phyloP scores from a whole-genome alignment of 2,329 filamentous ascomycete species.

The Diaporthe aspalathi region DNA sequence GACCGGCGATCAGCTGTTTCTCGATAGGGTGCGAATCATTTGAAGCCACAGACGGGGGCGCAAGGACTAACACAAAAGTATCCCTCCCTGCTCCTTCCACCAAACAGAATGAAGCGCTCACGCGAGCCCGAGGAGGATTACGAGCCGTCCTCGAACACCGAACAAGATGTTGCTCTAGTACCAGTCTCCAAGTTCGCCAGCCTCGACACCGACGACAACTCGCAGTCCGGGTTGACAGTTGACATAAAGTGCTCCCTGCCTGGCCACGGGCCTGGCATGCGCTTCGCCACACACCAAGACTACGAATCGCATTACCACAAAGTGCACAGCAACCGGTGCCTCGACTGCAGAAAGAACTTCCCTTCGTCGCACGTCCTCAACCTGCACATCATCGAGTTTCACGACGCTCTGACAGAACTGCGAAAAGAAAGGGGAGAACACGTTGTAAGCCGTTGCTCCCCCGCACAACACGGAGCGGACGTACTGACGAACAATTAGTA shows the following conservation, averaged over 20 bases:
- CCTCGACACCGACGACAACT: slow-evolving; percentile 61
- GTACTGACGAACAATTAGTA: slow-evolving; percentile 63
- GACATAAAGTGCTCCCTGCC: slow-evolving; percentile 85
- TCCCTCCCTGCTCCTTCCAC: neutral
- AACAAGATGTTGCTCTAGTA: slow-evolving; percentile 42
- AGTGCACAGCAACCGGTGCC: slow-evolving; percentile 84
- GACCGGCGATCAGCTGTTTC: neutral
- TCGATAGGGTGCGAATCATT: neutral
- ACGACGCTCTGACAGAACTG: slow-evolving; percentile 82
- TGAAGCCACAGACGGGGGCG: neutral
- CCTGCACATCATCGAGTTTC: slow-evolving; percentile 90
- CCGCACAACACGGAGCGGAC: too few relatives aligned
- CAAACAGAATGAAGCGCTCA: slow-evolving; percentile 69
- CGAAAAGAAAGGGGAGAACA: slow-evolving; percentile 84
- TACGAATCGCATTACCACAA: slow-evolving; percentile 90
- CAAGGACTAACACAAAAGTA: slow-evolving; percentile 16
- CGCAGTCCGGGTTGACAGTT: slow-evolving; percentile 48
- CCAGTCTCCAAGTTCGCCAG: slow-evolving; percentile 67
- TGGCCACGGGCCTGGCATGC: slow-evolving; percentile 77
- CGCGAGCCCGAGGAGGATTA: slow-evolving; percentile 65
- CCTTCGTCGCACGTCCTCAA: slow-evolving; percentile 83
- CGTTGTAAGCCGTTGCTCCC: slow-evolving; percentile 68
- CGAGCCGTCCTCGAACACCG: slow-evolving; percentile 33
- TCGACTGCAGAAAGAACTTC: slow-evolving; percentile 87
- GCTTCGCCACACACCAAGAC: slow-evolving; percentile 80